A percentile compares a stretch with the other conserved stretches of the same genome.
These are phyloP conservation scores for Euphorbia schlechtendalii DNA, from an alignment of 441 rosid genomes.

Conservation along the genomic window DNA sequence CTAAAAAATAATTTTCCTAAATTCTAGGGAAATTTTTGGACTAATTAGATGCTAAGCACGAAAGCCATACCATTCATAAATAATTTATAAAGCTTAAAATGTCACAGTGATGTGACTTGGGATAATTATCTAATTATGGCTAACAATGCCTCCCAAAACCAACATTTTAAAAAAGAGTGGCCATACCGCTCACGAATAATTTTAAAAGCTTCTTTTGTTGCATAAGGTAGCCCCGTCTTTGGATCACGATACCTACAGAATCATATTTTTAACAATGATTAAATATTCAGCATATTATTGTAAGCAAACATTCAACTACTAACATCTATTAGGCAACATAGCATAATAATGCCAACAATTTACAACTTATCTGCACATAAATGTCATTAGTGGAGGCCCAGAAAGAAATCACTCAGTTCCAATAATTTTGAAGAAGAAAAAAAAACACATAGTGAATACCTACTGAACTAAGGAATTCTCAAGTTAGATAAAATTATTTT, in stretches of 20 bases:
- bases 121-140: neutral
- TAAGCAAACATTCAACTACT: neutral
- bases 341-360: neutral
- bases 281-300: neutral
- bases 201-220: slow-evolving; percentile 88
- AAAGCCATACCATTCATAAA: too few relatives aligned
- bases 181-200: slow-evolving; percentile 70
- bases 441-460: neutral
- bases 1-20: too few relatives aligned
- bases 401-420: neutral
- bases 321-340: neutral
- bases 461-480: neutral
- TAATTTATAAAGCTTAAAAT: too few relatives aligned
- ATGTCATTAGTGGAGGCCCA: neutral
- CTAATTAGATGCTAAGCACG: too few relatives aligned
- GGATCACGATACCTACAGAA: slow-evolving; percentile 82
- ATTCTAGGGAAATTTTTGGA: too few relatives aligned
- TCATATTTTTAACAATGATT: too few relatives aligned
- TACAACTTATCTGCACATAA: neutral
- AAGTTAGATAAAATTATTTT: neutral
- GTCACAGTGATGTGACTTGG: neutral
- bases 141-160: neutral
- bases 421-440: neutral
- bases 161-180: neutral
- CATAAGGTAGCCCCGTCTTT: slow-evolving; percentile 79